Evolutionary conservation across 495 filamentous ascomycete genomes (phyloP), one percentile per base, ranked within the genome.

Genomic region (Penicillium chermesinum): DNA sequence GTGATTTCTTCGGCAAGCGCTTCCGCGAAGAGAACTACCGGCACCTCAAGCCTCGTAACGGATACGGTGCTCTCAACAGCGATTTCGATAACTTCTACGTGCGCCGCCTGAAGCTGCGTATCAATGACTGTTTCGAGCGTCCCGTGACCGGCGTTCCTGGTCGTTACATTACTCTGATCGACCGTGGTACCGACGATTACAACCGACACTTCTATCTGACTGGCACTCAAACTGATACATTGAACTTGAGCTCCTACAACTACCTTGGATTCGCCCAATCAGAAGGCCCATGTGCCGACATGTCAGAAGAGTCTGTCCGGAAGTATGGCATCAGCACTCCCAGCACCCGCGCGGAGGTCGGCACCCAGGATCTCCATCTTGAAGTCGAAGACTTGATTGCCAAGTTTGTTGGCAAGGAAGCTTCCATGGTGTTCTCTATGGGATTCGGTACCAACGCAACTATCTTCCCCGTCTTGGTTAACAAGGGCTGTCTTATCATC

Each of bases 41-140:
- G 58, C 85, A 95, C 56, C 70, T 98, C 57, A 88, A 85, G 63
- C 78, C 81, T 17, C 73, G 78, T 42, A 87, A 96, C 66, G 93
- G 93, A 35, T 96, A 96, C 65, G 93, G 90, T 14, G 88, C 93
- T n/a, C 74, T 98, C 55, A 96, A 96, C 67, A 94, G 88, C 54
- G 93, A 97, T 67, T 98, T 98, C 57, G 93, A 98, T 72, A 97
- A 89, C 67, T 98, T 98, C 67, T 98, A 98, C 68, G 87, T 93
- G 32, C 81, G 93, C 39, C 79, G 93, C 49, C 64, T 97, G 58
- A 96, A 98, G 73, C 75, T 88, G 74, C 83, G 93, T 41, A 90
- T 98, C 55, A 94, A 95, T 54, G 94, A 98, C 69, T 95, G 89
- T 70, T 98, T 98, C 64, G 84, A 88, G 54, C 80, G 93, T 27